Conservation (phyloP, 2,329 filamentous ascomycete genomes). For the Paracamarosporium sp. region DNA sequence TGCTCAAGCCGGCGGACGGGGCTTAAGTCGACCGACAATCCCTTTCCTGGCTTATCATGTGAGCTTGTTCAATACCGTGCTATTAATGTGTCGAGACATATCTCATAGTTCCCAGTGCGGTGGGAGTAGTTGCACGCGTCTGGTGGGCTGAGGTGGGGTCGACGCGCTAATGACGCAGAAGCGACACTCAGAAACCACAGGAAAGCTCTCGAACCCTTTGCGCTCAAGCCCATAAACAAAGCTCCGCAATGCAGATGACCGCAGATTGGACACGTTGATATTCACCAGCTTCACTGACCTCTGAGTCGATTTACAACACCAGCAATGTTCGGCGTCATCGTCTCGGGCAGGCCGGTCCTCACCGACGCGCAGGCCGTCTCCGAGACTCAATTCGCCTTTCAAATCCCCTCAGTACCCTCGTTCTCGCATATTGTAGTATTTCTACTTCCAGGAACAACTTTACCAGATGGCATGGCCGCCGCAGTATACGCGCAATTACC, state of each 20-base stretch:
- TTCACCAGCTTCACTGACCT: neutral
- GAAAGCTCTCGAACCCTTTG: slow-evolving; percentile 27
- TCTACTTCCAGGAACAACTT: slow-evolving; percentile 76
- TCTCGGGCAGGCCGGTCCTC: slow-evolving; percentile 66
- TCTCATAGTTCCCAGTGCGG: too few species aligned
- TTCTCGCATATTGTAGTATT: slow-evolving; percentile 86
- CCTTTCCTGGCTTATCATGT: too few species aligned
- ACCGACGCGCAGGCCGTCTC: slow-evolving; percentile 63
- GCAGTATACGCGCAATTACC: slow-evolving; percentile 88
- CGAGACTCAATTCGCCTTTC: slow-evolving; percentile 68
- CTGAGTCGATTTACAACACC: neutral
- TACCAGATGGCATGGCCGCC: slow-evolving; percentile 80
- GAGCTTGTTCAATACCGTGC: too few species aligned
- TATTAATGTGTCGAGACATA: too few species aligned
- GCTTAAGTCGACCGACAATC: too few species aligned
- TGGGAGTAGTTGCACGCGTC: neutral
- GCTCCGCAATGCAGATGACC: neutral
- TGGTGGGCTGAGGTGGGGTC: neutral
- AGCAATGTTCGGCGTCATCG: slow-evolving; percentile 66
- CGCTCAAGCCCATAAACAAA: neutral
- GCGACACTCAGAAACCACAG: neutral
- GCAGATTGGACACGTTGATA: neutral
- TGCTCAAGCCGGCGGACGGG: too few species aligned
- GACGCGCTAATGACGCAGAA: slow-evolving; percentile 27
- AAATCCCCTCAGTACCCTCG: slow-evolving; percentile 67